Percentiles rank a stretch among this genome's conserved stretches.
phyloP scores from a whole-genome alignment of 331 rosid genomes.

The Malus hybrid region DNA sequence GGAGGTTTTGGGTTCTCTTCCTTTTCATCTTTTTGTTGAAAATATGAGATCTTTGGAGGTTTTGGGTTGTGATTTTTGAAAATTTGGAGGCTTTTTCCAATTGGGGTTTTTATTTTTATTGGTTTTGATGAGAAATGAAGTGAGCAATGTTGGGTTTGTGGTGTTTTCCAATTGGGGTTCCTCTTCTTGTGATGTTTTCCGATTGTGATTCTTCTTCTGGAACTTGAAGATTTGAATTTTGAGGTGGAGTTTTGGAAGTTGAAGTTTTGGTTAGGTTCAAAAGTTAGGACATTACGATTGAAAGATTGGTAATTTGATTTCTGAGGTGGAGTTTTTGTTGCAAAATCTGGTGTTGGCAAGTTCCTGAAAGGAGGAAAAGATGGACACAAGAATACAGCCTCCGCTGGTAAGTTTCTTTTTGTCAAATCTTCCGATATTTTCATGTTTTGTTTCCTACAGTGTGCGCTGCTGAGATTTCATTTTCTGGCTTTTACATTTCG shows the following conservation, averaged over 20 bases:
- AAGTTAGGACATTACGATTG: constrained; percentile 36
- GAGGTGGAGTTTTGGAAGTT: constrained; percentile 9
- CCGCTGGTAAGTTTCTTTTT: constrained; percentile 69
- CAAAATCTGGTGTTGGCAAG: constrained; percentile 24
- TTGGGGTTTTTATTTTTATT: constrained; percentile 30
- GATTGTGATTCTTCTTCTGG: constrained; percentile 16
- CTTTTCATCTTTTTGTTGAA: constrained; percentile 4
- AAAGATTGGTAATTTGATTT: constrained; percentile 9
- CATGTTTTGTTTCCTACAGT: background rate
- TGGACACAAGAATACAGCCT: constrained; percentile 95
- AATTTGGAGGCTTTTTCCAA: constrained; percentile 16
- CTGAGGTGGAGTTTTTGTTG: constrained; percentile 5
- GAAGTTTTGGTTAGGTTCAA: constrained; percentile 7
- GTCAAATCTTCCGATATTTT: background rate
- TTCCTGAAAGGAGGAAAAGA: constrained; percentile 22
- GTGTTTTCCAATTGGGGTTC: constrained; percentile 15
- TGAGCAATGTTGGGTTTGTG: constrained; percentile 14
- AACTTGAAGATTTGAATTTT: background rate
- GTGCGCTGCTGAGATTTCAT: background rate
- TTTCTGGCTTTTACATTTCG: background rate
- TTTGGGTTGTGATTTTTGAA: constrained; percentile 11
- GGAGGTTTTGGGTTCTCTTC: constrained; percentile 4
- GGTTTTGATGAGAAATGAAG: constrained; percentile 27
- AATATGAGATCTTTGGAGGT: constrained; percentile 28
- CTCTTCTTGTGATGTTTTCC: constrained; percentile 2